Evolutionary conservation across 140 eudicot genomes (phyloP), one percentile per base, ranked within the genome.

Genomic region (Ambrosia hybrid): DNA sequence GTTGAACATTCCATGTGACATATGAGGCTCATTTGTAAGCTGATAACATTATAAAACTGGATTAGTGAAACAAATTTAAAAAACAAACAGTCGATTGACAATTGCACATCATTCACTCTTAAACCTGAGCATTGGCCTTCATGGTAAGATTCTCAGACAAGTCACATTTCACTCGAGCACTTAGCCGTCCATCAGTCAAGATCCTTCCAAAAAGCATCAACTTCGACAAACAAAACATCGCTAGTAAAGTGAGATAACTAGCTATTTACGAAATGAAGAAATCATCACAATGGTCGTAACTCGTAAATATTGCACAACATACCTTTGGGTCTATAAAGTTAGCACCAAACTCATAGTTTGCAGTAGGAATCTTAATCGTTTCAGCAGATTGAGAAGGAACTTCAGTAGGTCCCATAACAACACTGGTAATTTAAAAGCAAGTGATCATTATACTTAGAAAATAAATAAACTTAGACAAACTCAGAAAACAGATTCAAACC

Each of bases 321-420:
- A 91, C 99, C 95, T 79, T 90, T 77, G 97, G 99, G 74, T 94
- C 97, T 51, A 94, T 72, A 76, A 82, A 94, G 85, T 94, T 94
- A 36, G 97, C 99, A 65, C 99, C 99, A 80, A 94, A 94, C 81
- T 94, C 99, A 70, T 94, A 94, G 69, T 86, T 82, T 46, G 97
- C 87, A 41, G 90, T 90, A 41, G 99, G 96, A 49, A 94, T 79
- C 83, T 94, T 94, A 51, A 94, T 83, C 6, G 87, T 71, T 64
- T 94, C 96, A 2, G 96, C 16, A 61, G 96, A 86, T 80, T 94
- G 99, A 80, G 91, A 76, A 73, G 99, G 99, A 79, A 94, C 77
- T 80, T 94, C 99, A 0, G 88, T 94, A 51, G 99, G 97, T 46
- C 99, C 99, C 99, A 94, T 94, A 63, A 79, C 80, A 34, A 94